Evolutionary conservation across 1,284 basidiomycete species (phyloP).

Genomic region (Leccinum angustisporum): DNA sequence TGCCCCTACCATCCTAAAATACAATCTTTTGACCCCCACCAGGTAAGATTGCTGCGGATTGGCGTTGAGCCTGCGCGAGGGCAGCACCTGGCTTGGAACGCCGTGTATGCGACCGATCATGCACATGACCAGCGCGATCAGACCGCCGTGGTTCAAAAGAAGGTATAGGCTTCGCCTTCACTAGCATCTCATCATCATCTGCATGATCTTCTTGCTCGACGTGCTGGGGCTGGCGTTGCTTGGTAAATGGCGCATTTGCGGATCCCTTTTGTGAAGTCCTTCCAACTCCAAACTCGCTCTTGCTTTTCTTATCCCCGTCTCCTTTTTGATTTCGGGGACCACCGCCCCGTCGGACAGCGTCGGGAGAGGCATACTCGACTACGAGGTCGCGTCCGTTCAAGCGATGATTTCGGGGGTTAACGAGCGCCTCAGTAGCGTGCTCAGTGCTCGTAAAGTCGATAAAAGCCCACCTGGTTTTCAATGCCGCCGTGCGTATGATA

Average conservation of each 20-base stretch:
- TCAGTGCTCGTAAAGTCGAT: constrained; percentile 84
- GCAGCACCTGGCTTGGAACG: constrained; percentile 88
- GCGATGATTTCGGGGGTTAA: constrained; percentile 82
- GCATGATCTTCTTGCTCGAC: constrained; percentile 1
- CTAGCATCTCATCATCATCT: background rate
- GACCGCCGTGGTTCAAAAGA: constrained; percentile 3
- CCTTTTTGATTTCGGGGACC: constrained; percentile 29
- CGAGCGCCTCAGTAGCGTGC: constrained; percentile 79
- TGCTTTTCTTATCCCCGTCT: constrained; percentile 13
- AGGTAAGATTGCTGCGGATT: constrained; percentile 82
- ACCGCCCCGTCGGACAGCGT: constrained; percentile 76
- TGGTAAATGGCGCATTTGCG: background rate
- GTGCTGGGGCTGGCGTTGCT: constrained; percentile 1
- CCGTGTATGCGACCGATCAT: constrained; percentile 16
- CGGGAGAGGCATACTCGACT: constrained; percentile 86
- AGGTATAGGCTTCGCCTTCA: background rate
- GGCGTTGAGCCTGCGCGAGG: constrained; percentile 84
- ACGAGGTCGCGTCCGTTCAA: constrained; percentile 84
- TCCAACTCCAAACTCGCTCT: constrained; percentile 3
- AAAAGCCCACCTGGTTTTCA: constrained; percentile 80
- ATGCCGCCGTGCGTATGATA: background rate
- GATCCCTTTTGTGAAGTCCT: constrained; percentile 7
- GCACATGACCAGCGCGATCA: constrained; percentile 7
- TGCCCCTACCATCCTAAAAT: constrained; percentile 46
- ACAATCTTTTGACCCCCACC: constrained; percentile 80